Evolutionary conservation across 2,329 filamentous ascomycete genomes (phyloP), one percentile per base, ranked within the genome.

Genomic region (Cercospora sesami): DNA sequence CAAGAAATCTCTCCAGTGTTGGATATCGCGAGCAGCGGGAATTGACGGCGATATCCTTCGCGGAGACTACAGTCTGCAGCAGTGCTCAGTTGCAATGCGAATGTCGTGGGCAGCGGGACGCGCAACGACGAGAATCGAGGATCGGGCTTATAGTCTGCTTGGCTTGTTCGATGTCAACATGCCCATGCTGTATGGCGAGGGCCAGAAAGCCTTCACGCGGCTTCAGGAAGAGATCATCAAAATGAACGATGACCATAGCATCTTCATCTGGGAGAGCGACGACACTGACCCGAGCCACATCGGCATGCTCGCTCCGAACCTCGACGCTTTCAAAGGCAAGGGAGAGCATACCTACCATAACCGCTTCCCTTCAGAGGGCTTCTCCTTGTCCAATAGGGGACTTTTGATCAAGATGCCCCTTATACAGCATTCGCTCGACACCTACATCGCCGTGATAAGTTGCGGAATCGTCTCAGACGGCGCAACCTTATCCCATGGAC

Each of bases 141-240:
- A 62, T 21, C 21, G 21, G 1, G 60, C 60, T 7, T 62, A 62
- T 7, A 39, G 60, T 62, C 12, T 62, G 12, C 60, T 62, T 30
- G 60, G 60, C 1, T 1, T 62, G 1, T 62, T 62, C 26, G 39
- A 62, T 30, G 60, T 62, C 12, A 42, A 48, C 16, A 48, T 62
- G 33, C 60, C 60, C 4, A 42, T 62, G 60, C 33, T 62, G 8
- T 62, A 62, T 2, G 60, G 60, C 3, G 60, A 62, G 18, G 60
- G 60, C 23, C 4, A 2, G 1, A 62, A 51, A 21, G 60, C 60
- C 6, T 62, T 45, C 39, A 45, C 31, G 33, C 39, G 39, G 1
- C 60, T 62, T 1, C 60, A 62, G 16, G 33, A 23, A 23, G 60
- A 42, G 14, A 62, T 62, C 16, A 28, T 51, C 9, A 62, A 62